Conservation (phyloP, 352 stramenopile genomes). For the Pythium angustatum region DNA sequence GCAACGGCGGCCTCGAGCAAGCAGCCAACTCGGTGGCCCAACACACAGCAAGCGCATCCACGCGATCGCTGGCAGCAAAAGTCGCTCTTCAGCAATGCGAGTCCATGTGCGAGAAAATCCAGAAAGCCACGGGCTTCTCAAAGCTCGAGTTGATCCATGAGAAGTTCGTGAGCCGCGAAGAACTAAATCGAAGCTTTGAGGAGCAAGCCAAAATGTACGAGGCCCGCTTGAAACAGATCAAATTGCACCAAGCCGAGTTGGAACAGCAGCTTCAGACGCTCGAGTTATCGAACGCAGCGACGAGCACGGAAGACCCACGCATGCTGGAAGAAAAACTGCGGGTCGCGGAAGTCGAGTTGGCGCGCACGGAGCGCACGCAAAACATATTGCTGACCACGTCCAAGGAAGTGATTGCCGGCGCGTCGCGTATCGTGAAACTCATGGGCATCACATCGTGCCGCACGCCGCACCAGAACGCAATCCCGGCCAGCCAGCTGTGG, state of each 20-base stretch:
- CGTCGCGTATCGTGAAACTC: constrained; percentile 70
- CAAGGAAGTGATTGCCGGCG: constrained; percentile 74
- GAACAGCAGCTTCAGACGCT: constrained; percentile 69
- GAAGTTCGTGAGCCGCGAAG: constrained; percentile 76
- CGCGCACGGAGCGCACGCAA: constrained; percentile 64
- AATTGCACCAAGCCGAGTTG: constrained; percentile 64
- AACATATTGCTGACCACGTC: constrained; percentile 64
- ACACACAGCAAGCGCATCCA: constrained; percentile 40
- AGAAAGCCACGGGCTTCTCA: constrained; percentile 75
- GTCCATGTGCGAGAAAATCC: constrained; percentile 82
- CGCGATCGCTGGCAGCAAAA: constrained; percentile 64
- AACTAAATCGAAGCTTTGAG: constrained; percentile 80
- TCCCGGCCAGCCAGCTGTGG: constrained; percentile 62
- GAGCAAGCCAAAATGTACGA: constrained; percentile 85
- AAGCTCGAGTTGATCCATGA: constrained; percentile 80
- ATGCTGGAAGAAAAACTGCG: constrained; percentile 73
- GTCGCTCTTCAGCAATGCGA: constrained; percentile 80
- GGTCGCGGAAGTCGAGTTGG: constrained; percentile 68
- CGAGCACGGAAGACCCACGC: constrained; percentile 57
- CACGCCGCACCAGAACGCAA: constrained; percentile 56
- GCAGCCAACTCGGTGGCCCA: constrained; percentile 27
- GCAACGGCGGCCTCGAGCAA: constrained; percentile 26
- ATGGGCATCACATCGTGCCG: constrained; percentile 70
- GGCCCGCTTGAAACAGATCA: constrained; percentile 77
- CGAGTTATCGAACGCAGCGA: constrained; percentile 58